Base-by-base conservation (phyloP, 2,329 filamentous ascomycete species). In the Calonectria naviculata region DNA sequence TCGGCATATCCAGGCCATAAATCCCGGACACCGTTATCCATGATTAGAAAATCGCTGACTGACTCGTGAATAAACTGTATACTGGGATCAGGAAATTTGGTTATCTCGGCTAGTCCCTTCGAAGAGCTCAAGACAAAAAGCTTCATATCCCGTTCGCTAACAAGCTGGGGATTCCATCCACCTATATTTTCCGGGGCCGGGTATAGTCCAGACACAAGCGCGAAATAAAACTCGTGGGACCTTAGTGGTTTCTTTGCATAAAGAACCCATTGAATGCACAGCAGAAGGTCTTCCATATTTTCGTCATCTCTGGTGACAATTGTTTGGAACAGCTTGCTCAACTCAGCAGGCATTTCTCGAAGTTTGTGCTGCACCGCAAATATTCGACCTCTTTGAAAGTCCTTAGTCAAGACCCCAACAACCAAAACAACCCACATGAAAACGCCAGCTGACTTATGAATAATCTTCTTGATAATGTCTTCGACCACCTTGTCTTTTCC, bases 181-280 rank as follows among this genome's bases (percentile, higher is more conserved):
- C 71, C 70, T 8, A 81, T 71, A 26, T 75, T 71, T 56, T 70
- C 54, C 31, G 61, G 41, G 19, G 13, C 3, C 15, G 38, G 38
- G 15, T 42, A 13, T 19, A 71, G 12, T 2, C 46, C 46, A 49
- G 46, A 49, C 9, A 74, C 42, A 0, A 79, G 52, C 0, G 78
- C 80, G 8, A 76, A 75, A 71, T 87, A 89, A 0, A 89, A 81
- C 72, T 91, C 84, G 1, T 83, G 73, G 0, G 79, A 84, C 0
- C 52, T 80, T 0, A 91, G 65, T 0, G 89, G 86, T 0, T 79
- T 73, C 10, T 77, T 80, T 0, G 89, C 82, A 28, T 85, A 91
- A 0, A 92, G 80, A 0, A 92, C 81, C 86, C 87, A 91, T 24
- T 70, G 84, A 0, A 92, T 70, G 36, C 85, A 89, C 0, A 88